Base-by-base conservation (phyloP, 495 filamentous ascomycete genomes). In the Hypomontagnella submonticulosa region DNA sequence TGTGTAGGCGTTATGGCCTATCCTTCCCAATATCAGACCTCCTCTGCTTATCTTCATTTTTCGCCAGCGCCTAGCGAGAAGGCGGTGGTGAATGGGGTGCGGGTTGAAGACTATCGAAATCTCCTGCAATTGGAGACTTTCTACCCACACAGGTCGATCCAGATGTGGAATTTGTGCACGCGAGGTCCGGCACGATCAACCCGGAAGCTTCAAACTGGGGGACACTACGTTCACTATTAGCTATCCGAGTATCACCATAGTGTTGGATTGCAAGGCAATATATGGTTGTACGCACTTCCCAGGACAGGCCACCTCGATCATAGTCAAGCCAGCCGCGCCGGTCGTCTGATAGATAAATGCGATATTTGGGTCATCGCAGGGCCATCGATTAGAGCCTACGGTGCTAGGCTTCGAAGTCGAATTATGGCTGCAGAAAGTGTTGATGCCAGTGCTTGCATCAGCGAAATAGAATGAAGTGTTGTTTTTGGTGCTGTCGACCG, bases 311-410 rank as follows among this genome's bases (percentile, higher is more conserved):
- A 30, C 19, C 32, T 74, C 71, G 11, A 62, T 58, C 34, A 74
- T 4, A 10, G 66, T 72, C 19, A 74, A 37, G 4, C 65, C 68
- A 15, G 62, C 54, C 12, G 61, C 61, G 23, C 63, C 66, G 10
- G 59, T 68, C 8, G 60, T 63, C 49, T 74, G 63, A 20, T 67
- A 74, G 38, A 72, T 66, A 41, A 74, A 74, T 40, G 43, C 33
- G 4, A 74, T 56, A 23, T 51, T 51, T 13, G 41, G 5, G 19
- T 70, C 40, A 15, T 71, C 66, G 44, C 71, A 74, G 19, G 51
- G 61, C 63, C 65, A 74, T 50, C 46, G 63, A 52, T 73, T 70
- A n/a, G 57, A 46, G 23, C 58, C 46, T 10, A 48, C 40, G 23
- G 54, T 40, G 8, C 15, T 64, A 16, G 66, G 46, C 53, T 61